Evolutionary conservation across 805 yeast genomes (phyloP), one percentile per base, ranked within the genome.

Genomic region (Cyberlindnera maclurae): DNA sequence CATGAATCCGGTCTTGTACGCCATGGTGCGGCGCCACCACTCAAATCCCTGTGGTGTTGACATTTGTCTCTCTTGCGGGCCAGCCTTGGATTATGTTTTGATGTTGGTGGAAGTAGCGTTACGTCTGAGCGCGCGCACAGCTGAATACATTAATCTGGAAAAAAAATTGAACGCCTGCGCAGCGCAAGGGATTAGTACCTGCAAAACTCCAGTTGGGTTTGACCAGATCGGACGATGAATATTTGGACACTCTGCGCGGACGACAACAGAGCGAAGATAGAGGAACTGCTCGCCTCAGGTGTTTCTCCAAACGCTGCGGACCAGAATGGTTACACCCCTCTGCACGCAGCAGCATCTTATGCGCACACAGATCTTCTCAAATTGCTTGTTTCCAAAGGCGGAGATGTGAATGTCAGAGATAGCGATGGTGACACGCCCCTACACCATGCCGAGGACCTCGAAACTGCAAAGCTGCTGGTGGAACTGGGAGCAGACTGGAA

Each of bases 161-260:
- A 20, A 20, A 27, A 27, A 27, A n/a, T 27, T 27, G n/a, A n/a
- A n/a, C n/a, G n/a, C n/a, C n/a, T n/a, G n/a, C n/a, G n/a, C 24
- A 20, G 24, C 24, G 5, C 24, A 20, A 6, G n/a, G 24, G 24
- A 5, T 20, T 8, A 20, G 24, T 20, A 8, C 24, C 24, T 20
- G 8, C 5, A 8, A 20, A 20, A 20, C 24, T 5, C 24, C 24
- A 20, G 8, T 8, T 20, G 8, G 8, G 8, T 8, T 5, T 20
- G 24, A n/a, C n/a, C n/a, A 8, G 24, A 20, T 20, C 34, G 20
- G 8, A 33, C 12, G 12, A 50, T 49, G 49, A 90, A 93, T 61
- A 77, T 93, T 42, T 93, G 98, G 98, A 77, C 85, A 6, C 96
- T 96, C 4, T 90, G 96, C 5, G 84, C 97, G 15, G 98, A 93